phyloP scores from a whole-genome alignment of 352 stramenopile genomes.

The Phytophthora kernoviae region DNA sequence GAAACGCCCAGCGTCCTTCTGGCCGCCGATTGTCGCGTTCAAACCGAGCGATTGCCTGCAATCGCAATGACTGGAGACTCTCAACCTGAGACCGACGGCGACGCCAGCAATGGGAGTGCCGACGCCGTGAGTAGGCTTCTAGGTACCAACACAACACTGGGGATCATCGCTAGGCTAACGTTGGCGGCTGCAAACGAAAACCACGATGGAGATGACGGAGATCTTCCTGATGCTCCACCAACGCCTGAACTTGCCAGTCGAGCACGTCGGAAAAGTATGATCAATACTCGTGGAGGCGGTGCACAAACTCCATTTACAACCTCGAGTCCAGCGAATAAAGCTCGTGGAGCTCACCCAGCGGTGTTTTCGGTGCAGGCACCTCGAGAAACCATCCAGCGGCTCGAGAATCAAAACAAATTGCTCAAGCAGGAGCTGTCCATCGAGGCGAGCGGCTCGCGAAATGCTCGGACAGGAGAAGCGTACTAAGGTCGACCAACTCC shows the following conservation, averaged over 20 bases:
- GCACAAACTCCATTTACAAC: slow-evolving; percentile 11
- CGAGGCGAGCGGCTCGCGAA: slow-evolving; percentile 54
- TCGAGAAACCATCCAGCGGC: slow-evolving; percentile 70
- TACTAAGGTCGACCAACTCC: slow-evolving; percentile 59
- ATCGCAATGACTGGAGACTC: slow-evolving; percentile 27
- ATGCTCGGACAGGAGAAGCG: slow-evolving; percentile 62
- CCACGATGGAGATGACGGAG: slow-evolving; percentile 37
- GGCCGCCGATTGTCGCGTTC: background rate
- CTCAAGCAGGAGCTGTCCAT: slow-evolving; percentile 79
- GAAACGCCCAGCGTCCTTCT: slow-evolving; percentile 26
- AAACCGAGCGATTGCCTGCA: background rate
- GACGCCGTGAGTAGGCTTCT: slow-evolving; percentile 42
- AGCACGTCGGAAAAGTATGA: slow-evolving; percentile 11
- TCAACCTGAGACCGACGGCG: slow-evolving; percentile 23
- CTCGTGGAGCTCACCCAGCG: slow-evolving; percentile 6
- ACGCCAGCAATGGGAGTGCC: slow-evolving; percentile 5
- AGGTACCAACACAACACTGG: slow-evolving; percentile 50
- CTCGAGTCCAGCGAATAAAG: slow-evolving; percentile 37
- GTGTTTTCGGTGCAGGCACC: slow-evolving; percentile 73
- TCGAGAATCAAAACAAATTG: slow-evolving; percentile 78
- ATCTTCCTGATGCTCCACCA: slow-evolving; percentile 16
- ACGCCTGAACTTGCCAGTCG: slow-evolving; percentile 4
- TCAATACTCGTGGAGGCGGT: slow-evolving; percentile 13
- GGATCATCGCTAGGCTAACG: slow-evolving; percentile 60
- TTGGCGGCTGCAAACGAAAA: slow-evolving; percentile 41